Conservation (phyloP, 768 basidiomycete genomes). For the Leccinum longicurvipes region DNA sequence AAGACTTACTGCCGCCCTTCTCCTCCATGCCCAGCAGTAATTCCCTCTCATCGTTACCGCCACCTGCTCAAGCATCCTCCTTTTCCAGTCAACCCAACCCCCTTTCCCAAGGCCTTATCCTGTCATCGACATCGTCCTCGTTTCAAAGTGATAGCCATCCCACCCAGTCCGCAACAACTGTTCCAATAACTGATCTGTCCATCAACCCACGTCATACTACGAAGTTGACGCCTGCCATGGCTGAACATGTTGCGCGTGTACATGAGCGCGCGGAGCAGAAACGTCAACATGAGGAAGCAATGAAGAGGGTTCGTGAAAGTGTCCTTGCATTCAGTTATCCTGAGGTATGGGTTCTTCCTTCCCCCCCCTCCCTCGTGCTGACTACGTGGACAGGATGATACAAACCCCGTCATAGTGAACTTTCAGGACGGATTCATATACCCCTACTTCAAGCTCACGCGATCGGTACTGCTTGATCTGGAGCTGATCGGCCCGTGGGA, state of each 20-base stretch:
- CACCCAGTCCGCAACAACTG: not conserved
- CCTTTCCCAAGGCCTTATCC: not conserved
- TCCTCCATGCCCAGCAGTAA: not conserved
- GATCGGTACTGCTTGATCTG: not conserved
- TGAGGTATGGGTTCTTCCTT: not conserved
- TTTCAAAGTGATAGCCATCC: not conserved
- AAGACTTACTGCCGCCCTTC: not conserved
- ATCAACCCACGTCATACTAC: not conserved
- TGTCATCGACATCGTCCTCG: not conserved
- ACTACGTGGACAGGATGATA: not conserved
- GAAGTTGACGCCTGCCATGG: not conserved
- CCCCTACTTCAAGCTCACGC: not conserved
- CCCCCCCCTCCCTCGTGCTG: not conserved
- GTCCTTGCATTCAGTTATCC: not conserved
- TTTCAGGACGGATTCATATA: not conserved
- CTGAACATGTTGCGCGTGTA: not conserved
- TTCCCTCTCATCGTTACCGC: not conserved
- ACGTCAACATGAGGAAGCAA: not conserved
- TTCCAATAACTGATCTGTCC: not conserved
- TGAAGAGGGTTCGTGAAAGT: not conserved
- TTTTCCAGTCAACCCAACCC: not conserved
- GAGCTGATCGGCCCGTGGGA: not conserved
- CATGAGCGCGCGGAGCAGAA: not conserved
- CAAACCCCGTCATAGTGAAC: not conserved
- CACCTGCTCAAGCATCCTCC: not conserved